Base-by-base conservation (phyloP, 257 asterid genomes). In the Fraxinus quadrangulata region DNA sequence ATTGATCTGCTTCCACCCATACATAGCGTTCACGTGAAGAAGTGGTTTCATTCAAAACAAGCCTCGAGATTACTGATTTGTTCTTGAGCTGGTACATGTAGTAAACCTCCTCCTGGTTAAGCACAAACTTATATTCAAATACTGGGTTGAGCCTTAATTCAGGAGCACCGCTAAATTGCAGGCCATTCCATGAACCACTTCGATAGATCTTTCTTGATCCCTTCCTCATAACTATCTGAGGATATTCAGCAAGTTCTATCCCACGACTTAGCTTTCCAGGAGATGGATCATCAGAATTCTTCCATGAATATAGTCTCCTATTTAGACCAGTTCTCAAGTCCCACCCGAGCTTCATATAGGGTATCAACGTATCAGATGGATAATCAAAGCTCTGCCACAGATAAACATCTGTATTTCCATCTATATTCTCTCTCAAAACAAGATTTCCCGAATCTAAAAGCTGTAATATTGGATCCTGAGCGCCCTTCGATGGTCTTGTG, bases 321-420 rank as follows among this genome's bases (percentile, higher is more conserved):
- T 14, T 63, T 24, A 63, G 34, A 63, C 69, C 69, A 63, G 33
- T 63, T 63, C 69, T 63, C 69, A 63, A 63, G 69, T 63, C 69
- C 69, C 69, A 63, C 21, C 69, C 69, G 9, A 63, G 69, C 36
- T 63, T 63, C 69, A 63, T 63, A 63, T n/a, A 31, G 2, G 69
- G 69, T 63, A 63, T 24, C 36, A 63, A n/a, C 1, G 69, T 63
- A 63, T 63, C 69, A 63, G 69, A 63, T 63, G 69, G 69, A 63
- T 63, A 63, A 63, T 63, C 69, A 26, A 63, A 63, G 34, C 69
- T 63, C 69, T 63, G 69, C 69, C 69, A 63, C 33, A 63, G 33
- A 63, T 63, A 24, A 26, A 24, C 69, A 63, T 26, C 33, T 26
- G 16, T 26, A 3, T 63, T 63, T 16, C 34, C 36, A 63, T 63